Percentiles rank a stretch among this genome's conserved stretches.
phyloP scores from a whole-genome alignment of 768 basidiomycete genomes.

The Tephrocybe sp. region DNA sequence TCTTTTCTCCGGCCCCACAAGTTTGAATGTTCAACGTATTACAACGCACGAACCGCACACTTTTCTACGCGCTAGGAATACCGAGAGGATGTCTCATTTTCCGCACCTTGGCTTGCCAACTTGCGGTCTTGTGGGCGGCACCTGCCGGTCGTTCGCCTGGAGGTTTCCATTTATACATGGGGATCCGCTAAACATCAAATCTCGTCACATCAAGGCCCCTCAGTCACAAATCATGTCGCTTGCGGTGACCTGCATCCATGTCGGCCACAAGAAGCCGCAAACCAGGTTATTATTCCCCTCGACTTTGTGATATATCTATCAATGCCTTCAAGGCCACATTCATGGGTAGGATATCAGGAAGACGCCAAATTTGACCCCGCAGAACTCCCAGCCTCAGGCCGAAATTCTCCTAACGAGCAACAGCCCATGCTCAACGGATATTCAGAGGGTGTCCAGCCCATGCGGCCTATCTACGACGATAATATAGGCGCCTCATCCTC shows the following conservation, averaged over 20 bases:
- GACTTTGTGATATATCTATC: conserved; percentile 8
- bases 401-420: conserved; percentile 14
- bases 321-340: conserved; percentile 14
- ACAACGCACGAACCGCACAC: no score
- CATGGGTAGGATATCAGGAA: conserved; percentile 23
- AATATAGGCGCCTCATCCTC: conserved; percentile 1
- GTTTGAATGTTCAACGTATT: no score
- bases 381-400: conserved; percentile 1
- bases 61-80: no score
- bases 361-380: conserved; percentile 20
- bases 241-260: conserved; percentile 5
- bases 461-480: conserved; percentile 10
- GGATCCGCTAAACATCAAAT: neutral
- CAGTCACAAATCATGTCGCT: conserved; percentile 9
- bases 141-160: no score
- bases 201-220: conserved; percentile 18
- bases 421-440: conserved; percentile 15
- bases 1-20: no score
- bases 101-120: no score
- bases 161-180: neutral
- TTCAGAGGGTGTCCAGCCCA: conserved; percentile 4
- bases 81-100: no score
- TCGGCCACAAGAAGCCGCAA: conserved; percentile 17
- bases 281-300: conserved; percentile 4
- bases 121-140: no score